Base-by-base conservation (phyloP, 345 rosid species). In the Rhodamnia argentea region DNA sequence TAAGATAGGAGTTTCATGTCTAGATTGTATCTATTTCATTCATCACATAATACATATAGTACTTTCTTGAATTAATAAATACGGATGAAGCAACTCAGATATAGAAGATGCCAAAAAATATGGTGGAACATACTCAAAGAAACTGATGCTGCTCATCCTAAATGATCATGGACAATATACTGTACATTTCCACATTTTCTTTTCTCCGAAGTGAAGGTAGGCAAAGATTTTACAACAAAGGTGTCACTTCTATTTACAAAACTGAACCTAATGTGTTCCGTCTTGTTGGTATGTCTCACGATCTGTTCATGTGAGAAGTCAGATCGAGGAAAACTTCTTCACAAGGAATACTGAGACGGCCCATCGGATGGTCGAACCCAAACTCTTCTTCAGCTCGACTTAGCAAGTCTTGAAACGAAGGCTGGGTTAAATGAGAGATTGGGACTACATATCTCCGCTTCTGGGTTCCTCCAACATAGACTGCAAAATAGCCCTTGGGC, bases 301-400 rank as follows among this genome's bases (percentile, higher is more conserved):
- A 62, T 62, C 42, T 29, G 42, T 40, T 62, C 11, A 29, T 29
- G 11, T 37, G 18, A 13, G 60, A 40, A 32, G 86, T 84, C 37
- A 58, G 86, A 86, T 88, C 59, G 5, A 84, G 20, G 86, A 90
- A 90, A 51, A 37, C 29, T 16, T 88, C 90, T 10, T 75, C 85
- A 84, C 92, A 92, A 7, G 92, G 90, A 83, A 87, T 89, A 1
- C 87, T 89, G 83, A 90, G 90, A 37, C 91, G 85, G 3, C 88
- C 92, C 88, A 88, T 89, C 15, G 91, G 92, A 88, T 87, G 92
- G 75, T 85, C 82, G 82, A 84, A 89, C 29, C 94, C 88, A 53
- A 89, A 90, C 78, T 90, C 92, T 78, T 89, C 91, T 81, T 90
- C 88, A 9, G 89, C 85, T 52, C 51, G 86, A 27, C 86, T 57